Base-by-base conservation (phyloP, 2,329 filamentous ascomycete genomes). In the Davidsoniella neocaledoniae region DNA sequence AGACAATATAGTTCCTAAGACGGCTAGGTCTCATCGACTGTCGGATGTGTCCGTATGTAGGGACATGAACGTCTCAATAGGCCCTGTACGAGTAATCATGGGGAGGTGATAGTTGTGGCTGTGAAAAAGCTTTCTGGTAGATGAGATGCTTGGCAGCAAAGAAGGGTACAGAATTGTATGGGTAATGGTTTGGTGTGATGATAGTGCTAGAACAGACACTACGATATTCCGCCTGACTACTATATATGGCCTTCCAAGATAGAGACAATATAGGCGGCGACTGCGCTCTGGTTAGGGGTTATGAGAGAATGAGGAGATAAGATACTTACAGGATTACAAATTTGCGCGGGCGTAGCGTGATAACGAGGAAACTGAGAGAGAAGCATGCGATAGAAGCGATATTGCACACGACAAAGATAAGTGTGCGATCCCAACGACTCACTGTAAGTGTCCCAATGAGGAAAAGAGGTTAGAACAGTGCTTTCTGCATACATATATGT, bases 301-400 rank as follows among this genome's bases (percentile, higher is more conserved):
- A 47, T 19, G 26, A 37, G 16, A 46, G 10, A 23, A 19, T 8
- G 40, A 49, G 47, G 51, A 46, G 54, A 46, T 49, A 51, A 55
- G 57, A 56, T 55, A 90, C 90, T 83, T 79, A 96, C 91, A 96
- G 66, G 56, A 94, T 87, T 50, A 90, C 88, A 71, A 98, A 95
- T 72, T 96, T 98, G 66, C 84, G 79, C 57, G 90, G 88, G 63
- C 76, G 80, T 56, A 86, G 66, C 57, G 84, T 75, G 57, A 95
- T 74, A 54, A 88, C 73, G 49, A 88, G 88, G 68, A 94, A 90
- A 41, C 51, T 50, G 51, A 96, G 72, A 58, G 81, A 81, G 69
- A 98, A 96, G 71, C 93, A 90, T 57, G 84, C 86, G 56, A 86
- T 72, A 55, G 91, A 87, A 54, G 83, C 87, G 58, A 94, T 66